A percentile compares a stretch with the other conserved stretches of the same genome.
phyloP scores from a whole-genome alignment of 768 basidiomycete genomes.

The Mycena chlorophos region DNA sequence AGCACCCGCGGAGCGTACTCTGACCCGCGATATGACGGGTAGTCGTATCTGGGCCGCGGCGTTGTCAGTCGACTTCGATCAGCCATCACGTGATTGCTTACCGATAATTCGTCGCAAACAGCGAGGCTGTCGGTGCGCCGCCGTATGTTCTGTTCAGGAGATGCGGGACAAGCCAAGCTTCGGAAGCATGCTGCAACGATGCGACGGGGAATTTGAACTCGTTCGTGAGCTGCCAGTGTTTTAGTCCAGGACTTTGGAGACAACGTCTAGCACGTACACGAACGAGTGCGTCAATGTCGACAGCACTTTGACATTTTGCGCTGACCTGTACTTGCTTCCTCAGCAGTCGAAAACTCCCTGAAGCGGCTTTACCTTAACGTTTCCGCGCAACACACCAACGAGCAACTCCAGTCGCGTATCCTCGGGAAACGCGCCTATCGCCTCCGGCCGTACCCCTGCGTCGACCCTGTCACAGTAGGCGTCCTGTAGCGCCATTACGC shows the following conservation, averaged over 20 bases:
- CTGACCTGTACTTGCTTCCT: constrained; percentile 44
- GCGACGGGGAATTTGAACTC: constrained; percentile 86
- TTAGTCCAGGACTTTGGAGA: not conserved
- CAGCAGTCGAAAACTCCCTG: not conserved
- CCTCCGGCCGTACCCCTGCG: constrained; percentile 41
- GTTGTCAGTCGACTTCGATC: not conserved
- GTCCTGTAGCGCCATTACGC: constrained; percentile 70
- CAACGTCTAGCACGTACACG: constrained; percentile 47
- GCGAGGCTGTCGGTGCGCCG: constrained; percentile 67
- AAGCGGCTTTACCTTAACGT: constrained; percentile 62
- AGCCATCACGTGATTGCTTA: constrained; percentile 25
- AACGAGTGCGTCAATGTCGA: constrained; percentile 69
- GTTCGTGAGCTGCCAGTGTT: constrained; percentile 65
- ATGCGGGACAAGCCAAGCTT: constrained; percentile 86
- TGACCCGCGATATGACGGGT: constrained; percentile 62
- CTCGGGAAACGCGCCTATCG: constrained; percentile 61
- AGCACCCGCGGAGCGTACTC: constrained; percentile 50
- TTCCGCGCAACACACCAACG: constrained; percentile 82
- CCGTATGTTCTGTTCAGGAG: constrained; percentile 70
- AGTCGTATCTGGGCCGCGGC: constrained; percentile 39
- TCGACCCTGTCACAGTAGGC: constrained; percentile 66
- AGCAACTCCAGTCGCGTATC: constrained; percentile 72
- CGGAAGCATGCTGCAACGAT: constrained; percentile 86
- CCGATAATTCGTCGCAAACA: constrained; percentile 79
- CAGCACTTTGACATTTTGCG: constrained; percentile 70